These are phyloP conservation scores for Spirogloea muscicola DNA, from an alignment of 139 green algal genomes.

Conservation along the genomic window DNA sequence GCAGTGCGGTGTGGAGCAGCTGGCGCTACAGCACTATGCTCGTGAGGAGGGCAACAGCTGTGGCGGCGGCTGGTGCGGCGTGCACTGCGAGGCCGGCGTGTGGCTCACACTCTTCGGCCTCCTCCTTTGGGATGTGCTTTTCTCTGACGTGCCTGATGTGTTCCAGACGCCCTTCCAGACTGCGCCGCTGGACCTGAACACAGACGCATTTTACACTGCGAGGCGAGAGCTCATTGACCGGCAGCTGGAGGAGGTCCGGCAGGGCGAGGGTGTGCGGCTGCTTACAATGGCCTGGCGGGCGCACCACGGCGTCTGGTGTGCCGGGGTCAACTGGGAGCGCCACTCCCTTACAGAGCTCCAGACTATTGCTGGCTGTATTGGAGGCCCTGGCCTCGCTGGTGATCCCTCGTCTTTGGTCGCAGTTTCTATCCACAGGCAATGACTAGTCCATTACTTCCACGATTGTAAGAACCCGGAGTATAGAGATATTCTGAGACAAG, in stretches of 20 bases:
- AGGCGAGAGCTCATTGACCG: background rate
- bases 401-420: too few relatives aligned
- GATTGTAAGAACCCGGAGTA: too few relatives aligned
- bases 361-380: conserved; percentile 41
- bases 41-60: too few relatives aligned
- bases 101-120: conserved; percentile 46
- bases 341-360: conserved; percentile 31
- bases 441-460: too few relatives aligned
- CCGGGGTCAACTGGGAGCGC: conserved; percentile 42
- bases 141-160: conserved; percentile 44
- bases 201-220: conserved; percentile 38
- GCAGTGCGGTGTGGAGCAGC: conserved; percentile 42
- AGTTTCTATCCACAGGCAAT: too few relatives aligned
- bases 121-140: conserved; percentile 52
- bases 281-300: conserved; percentile 13
- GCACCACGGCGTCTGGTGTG: conserved; percentile 34
- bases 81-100: conserved; percentile 43
- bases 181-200: conserved; percentile 45
- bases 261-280: background rate
- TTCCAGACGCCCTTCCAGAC: conserved; percentile 51
- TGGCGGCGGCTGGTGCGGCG: conserved; percentile 15
- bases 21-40: conserved; percentile 50
- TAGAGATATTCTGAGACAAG: too few relatives aligned
- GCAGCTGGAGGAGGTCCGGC: background rate
- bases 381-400: conserved; percentile 19